These are phyloP conservation scores for Botryotinia narcissicola DNA, from an alignment of 2,329 filamentous ascomycete genomes.

Conservation along the genomic window DNA sequence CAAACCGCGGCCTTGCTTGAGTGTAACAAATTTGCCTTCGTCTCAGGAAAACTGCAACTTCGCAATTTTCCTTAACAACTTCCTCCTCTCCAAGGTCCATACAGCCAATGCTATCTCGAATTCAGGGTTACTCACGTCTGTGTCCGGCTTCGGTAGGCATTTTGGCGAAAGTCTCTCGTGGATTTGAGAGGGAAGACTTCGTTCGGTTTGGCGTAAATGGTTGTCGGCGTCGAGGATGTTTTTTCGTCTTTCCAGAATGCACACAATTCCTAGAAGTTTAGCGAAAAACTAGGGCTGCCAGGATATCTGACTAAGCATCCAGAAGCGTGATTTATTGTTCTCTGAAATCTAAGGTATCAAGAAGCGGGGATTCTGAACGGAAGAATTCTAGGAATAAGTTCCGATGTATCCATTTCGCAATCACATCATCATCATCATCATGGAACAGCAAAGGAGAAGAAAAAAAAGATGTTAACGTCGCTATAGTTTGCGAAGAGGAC, in stretches of 20 bases:
- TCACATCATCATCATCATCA: background rate
- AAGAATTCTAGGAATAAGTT: background rate
- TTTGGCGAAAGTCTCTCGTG: slow-evolving; percentile 57
- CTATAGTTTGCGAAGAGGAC: background rate
- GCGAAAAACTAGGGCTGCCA: slow-evolving; percentile 19
- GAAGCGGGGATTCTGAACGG: background rate
- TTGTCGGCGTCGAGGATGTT: slow-evolving; percentile 36
- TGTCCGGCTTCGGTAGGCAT: slow-evolving; percentile 88
- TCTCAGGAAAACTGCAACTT: background rate
- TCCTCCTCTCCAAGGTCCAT: background rate
- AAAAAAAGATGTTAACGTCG: background rate
- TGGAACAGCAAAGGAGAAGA: background rate
- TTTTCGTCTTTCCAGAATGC: slow-evolving; percentile 20
- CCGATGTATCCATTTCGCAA: background rate
- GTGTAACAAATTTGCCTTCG: background rate
- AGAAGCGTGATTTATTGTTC: background rate
- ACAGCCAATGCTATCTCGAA: background rate
- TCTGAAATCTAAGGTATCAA: slow-evolving; percentile 1
- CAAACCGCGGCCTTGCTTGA: background rate
- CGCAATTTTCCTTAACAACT: background rate
- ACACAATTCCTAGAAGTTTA: slow-evolving; percentile 14
- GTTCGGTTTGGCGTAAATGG: slow-evolving; percentile 27
- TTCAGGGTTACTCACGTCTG: slow-evolving; percentile 67
- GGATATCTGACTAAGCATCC: slow-evolving; percentile 1
- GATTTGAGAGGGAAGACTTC: slow-evolving; percentile 43